Evolutionary conservation across 1,139 yeast species (phyloP).

Genomic region (Kodamaea suecica): DNA sequence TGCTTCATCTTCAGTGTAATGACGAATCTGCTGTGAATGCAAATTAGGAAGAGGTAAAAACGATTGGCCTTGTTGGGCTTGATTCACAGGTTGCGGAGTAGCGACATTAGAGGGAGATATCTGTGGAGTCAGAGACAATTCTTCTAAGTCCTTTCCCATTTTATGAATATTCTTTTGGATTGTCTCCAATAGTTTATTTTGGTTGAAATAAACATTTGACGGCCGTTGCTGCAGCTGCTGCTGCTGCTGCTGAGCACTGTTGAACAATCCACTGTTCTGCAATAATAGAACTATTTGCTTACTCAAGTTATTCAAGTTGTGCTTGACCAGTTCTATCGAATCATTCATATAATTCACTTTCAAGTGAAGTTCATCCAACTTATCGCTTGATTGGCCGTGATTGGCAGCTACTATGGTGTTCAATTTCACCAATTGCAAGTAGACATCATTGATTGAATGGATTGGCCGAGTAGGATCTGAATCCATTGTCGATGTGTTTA

Average conservation of each 20-base stretch:
- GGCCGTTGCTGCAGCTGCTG: too few relatives aligned
- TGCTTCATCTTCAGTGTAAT: constrained; percentile 9
- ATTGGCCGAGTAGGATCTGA: constrained; percentile 3
- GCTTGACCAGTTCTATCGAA: constrained; percentile 18
- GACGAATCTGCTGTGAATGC: constrained; percentile 8
- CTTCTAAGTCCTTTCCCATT: constrained; percentile 27
- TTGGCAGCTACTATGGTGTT: constrained; percentile 19
- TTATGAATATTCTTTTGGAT: constrained; percentile 23
- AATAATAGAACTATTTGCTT: constrained; percentile 14
- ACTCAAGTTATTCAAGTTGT: constrained; percentile 12
- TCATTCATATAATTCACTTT: constrained; percentile 27
- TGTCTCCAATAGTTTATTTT: constrained; percentile 17
- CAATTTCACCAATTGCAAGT: constrained; percentile 14
- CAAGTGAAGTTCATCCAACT: constrained; percentile 22
- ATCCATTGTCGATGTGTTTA: constrained; percentile 2
- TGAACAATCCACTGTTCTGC: constrained; percentile 10
- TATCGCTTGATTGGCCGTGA: constrained; percentile 22
- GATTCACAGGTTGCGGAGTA: constrained; percentile 6
- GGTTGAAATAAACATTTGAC: constrained; percentile 5
- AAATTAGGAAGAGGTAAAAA: constrained; percentile 1
- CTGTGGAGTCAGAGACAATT: constrained; percentile 12
- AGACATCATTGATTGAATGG: constrained; percentile 10
- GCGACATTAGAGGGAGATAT: not conserved
- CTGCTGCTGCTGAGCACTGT: constrained; percentile 1
- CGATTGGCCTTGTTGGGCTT: constrained; percentile 1